These are phyloP conservation scores for Leccinum colubrinum DNA, from an alignment of 1,284 basidiomycete genomes.

Conservation along the genomic window DNA sequence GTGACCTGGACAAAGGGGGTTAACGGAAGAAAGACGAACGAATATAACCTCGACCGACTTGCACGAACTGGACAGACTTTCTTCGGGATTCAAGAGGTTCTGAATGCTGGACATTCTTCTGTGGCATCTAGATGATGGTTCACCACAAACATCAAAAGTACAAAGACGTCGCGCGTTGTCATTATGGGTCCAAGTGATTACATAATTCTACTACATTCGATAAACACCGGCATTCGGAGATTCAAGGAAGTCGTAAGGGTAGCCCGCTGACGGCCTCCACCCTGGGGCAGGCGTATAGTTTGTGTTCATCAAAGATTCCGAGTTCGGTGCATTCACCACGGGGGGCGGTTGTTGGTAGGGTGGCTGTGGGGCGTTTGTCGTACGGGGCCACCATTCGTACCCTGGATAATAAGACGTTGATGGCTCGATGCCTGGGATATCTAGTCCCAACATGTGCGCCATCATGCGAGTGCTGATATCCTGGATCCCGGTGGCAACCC, in stretches of 20 bases:
- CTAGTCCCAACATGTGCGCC: constrained; percentile 69
- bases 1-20: constrained; percentile 26
- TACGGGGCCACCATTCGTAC: constrained; percentile 72
- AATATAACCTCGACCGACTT: constrained; percentile 35
- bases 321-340: not conserved
- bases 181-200: constrained; percentile 36
- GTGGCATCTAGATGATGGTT: constrained; percentile 18
- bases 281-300: constrained; percentile 17
- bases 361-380: constrained; percentile 17
- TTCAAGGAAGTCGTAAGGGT: constrained; percentile 22
- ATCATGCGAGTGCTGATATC: constrained; percentile 59
- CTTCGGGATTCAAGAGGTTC: constrained; percentile 54
- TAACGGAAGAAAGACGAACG: constrained; percentile 9
- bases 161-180: constrained; percentile 11
- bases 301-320: constrained; percentile 10
- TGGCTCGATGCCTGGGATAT: constrained; percentile 53
- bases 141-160: not conserved
- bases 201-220: constrained; percentile 24
- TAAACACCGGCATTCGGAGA: constrained; percentile 17
- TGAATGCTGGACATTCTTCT: constrained; percentile 49
- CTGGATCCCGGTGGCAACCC: constrained; percentile 43
- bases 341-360: constrained; percentile 18
- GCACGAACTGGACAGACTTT: constrained; percentile 32
- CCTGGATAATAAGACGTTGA: constrained; percentile 47
- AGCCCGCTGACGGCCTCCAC: constrained; percentile 21